Evolutionary conservation across 2,329 filamentous ascomycete genomes (phyloP).

Genomic region (Nothophoma quercina): DNA sequence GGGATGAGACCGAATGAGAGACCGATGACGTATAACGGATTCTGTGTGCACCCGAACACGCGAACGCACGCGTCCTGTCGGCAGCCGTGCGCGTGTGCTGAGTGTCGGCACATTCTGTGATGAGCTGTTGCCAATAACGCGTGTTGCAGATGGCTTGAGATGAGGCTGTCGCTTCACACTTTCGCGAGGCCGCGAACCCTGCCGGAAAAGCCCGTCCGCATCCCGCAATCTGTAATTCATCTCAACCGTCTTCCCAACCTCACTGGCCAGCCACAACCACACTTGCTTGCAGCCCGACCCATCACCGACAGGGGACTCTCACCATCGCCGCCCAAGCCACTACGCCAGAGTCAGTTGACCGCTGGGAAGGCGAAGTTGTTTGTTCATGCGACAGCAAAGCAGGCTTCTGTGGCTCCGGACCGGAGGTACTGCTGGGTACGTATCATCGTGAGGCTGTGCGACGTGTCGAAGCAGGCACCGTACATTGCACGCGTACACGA

Average conservation of each 20-base stretch:
- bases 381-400: constrained; percentile 23
- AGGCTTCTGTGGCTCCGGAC: background rate
- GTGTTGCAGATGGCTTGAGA: constrained; percentile 30
- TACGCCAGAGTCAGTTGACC: constrained; percentile 26
- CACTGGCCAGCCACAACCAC: constrained; percentile 26
- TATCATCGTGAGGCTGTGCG: constrained; percentile 26
- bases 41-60: constrained; percentile 11
- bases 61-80: constrained; percentile 20
- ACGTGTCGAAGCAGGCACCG: constrained; percentile 21
- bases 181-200: constrained; percentile 8
- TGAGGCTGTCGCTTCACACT: constrained; percentile 27
- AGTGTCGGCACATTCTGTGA: constrained; percentile 12
- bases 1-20: constrained; percentile 12
- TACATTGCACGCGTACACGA: constrained; percentile 25
- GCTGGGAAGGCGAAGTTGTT: constrained; percentile 13
- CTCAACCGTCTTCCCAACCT: constrained; percentile 15
- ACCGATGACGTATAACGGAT: constrained; percentile 17
- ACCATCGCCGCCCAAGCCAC: constrained; percentile 27
- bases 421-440: constrained; percentile 14
- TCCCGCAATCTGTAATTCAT: constrained; percentile 18
- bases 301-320: constrained; percentile 18
- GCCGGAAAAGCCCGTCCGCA: constrained; percentile 14
- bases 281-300: constrained; percentile 23
- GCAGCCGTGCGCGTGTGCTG: constrained; percentile 28
- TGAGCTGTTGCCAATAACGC: constrained; percentile 33